Percentiles rank a stretch among this genome's conserved stretches.
Evolutionary conservation across 371 early-diverging fungal species (phyloP).

Genomic region (Mucor circinelloides): DNA sequence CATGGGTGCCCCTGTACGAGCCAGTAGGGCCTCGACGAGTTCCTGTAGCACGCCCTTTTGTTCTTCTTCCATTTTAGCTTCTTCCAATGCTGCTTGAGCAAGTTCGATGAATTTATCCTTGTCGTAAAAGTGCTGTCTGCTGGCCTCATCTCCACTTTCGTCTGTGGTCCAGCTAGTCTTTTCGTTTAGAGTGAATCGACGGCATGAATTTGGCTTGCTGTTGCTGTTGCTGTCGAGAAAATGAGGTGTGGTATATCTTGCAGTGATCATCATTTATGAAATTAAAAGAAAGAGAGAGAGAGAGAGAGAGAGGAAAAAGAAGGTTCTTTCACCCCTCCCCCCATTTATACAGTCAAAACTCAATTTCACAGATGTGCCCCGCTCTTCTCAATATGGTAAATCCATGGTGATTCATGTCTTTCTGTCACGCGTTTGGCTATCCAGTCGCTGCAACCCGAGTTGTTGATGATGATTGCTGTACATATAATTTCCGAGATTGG

Average conservation of each 20-base stretch:
- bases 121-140: not conserved
- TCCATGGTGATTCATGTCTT: not conserved
- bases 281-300: not conserved
- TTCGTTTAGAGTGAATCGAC: conserved; percentile 19
- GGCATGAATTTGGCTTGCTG: conserved; percentile 11
- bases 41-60: conserved; percentile 39
- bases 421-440: conserved; percentile 9
- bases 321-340: not conserved
- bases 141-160: conserved; percentile 25
- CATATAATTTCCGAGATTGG: not conserved
- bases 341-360: not conserved
- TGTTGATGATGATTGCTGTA: too few relatives aligned
- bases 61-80: conserved; percentile 40
- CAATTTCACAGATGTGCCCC: not conserved
- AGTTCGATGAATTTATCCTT: conserved; percentile 41
- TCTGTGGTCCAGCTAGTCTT: conserved; percentile 21
- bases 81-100: conserved; percentile 43
- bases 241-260: conserved; percentile 7
- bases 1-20: conserved; percentile 36
- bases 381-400: not conserved
- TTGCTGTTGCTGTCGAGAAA: not conserved
- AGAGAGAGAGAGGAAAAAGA: conserved; percentile 2
- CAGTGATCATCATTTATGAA: conserved; percentile 15
- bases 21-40: conserved; percentile 34
- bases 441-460: not conserved